Percentiles rank a stretch among this genome's conserved stretches.
phyloP scores from a whole-genome alignment of 805 yeast genomes.

The Lipomyces oligophaga region DNA sequence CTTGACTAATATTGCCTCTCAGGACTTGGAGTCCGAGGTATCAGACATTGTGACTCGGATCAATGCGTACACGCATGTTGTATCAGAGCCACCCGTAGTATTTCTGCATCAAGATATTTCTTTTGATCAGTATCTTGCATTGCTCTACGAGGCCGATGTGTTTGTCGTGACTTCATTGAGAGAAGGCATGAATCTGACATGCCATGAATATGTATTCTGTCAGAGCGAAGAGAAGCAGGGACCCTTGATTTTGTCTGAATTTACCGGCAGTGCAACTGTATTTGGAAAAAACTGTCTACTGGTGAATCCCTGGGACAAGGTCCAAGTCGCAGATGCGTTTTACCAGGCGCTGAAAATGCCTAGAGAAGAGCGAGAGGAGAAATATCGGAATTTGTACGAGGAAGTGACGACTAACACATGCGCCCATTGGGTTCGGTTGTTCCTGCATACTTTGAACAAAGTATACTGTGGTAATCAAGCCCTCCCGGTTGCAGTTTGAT shows the following conservation, averaged over 20 bases:
- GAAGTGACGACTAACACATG: slow-evolving; percentile 27
- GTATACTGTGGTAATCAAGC: slow-evolving; percentile 15
- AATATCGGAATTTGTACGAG: slow-evolving; percentile 49
- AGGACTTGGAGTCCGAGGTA: slow-evolving; percentile 67
- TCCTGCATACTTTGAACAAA: slow-evolving; percentile 17
- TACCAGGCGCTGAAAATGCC: slow-evolving; percentile 63
- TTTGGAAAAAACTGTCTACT: slow-evolving; percentile 63
- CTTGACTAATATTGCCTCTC: slow-evolving; percentile 49
- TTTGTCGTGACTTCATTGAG: slow-evolving; percentile 88
- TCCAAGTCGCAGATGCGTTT: slow-evolving; percentile 60
- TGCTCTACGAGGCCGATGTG: slow-evolving; percentile 77
- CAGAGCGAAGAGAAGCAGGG: slow-evolving; percentile 48
- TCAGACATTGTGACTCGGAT: slow-evolving; percentile 78
- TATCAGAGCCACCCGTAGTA: slow-evolving; percentile 66
- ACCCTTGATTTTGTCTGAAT: slow-evolving; percentile 83
- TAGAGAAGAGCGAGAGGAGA: slow-evolving; percentile 49
- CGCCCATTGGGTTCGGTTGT: slow-evolving; percentile 27
- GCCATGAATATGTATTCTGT: slow-evolving; percentile 87
- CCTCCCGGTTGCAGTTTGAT: not conserved
- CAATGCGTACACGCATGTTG: slow-evolving; percentile 67
- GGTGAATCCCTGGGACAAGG: slow-evolving; percentile 88
- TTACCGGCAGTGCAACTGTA: slow-evolving; percentile 88
- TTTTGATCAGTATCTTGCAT: slow-evolving; percentile 83
- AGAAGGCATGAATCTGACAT: slow-evolving; percentile 95
- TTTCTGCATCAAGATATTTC: slow-evolving; percentile 83